Conservation (phyloP, 805 yeast species). For the Ogataea zsoltii region DNA sequence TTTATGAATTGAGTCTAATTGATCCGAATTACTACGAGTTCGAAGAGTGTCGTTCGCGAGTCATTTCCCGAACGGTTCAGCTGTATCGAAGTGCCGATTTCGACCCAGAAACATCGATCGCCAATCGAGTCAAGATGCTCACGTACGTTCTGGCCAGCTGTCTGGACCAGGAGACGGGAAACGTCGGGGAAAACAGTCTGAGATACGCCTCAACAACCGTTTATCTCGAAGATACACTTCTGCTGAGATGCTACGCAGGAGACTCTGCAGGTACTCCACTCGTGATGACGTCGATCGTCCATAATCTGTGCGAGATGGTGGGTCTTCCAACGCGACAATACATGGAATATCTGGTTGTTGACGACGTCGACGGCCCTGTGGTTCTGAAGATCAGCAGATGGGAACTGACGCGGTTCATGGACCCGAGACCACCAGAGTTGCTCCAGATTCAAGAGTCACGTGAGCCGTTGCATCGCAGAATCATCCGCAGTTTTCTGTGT, state of each 20-base stretch:
- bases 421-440: no score
- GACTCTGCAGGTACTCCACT: slow-evolving; percentile 8
- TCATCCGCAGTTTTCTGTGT: slow-evolving; percentile 1
- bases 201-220: background rate
- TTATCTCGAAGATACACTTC: slow-evolving; percentile 9
- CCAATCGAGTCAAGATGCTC: slow-evolving; percentile 4
- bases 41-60: slow-evolving; percentile 8
- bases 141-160: background rate
- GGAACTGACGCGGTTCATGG: no score
- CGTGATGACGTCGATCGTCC: slow-evolving; percentile 9
- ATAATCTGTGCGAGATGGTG: slow-evolving; percentile 8
- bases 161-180: background rate
- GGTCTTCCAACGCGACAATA: slow-evolving; percentile 7
- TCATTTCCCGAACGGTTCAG: slow-evolving; percentile 5
- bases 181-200: background rate
- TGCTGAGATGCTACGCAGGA: slow-evolving; percentile 16
- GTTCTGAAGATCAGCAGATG: background rate
- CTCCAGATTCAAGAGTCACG: no score
- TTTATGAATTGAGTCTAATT: slow-evolving; percentile 16
- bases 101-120: slow-evolving; percentile 1
- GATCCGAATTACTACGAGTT: slow-evolving; percentile 29
- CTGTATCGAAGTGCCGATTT: slow-evolving; percentile 9
- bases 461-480: background rate
- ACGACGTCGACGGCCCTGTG: slow-evolving; percentile 4
- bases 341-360: slow-evolving; percentile 3